Percentiles rank a stretch among this genome's conserved stretches.
Evolutionary conservation across 2,329 filamentous ascomycete species (phyloP).

Genomic region (Pseudocercospora musae): DNA sequence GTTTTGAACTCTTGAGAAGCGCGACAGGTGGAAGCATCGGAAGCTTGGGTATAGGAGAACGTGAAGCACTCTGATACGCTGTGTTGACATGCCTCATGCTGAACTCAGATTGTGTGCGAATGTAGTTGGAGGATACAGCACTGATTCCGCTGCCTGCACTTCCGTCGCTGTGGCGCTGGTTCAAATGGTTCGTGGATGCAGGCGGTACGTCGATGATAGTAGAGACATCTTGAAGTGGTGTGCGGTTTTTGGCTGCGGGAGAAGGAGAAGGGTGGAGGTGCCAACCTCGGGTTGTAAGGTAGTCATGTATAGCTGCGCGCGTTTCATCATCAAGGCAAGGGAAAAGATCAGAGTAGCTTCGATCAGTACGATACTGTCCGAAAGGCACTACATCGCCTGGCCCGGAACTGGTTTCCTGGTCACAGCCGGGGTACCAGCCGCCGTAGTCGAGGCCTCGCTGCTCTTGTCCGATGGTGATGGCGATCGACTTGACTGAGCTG

Average conservation of each 20-base stretch:
- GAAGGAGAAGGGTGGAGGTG: conserved; percentile 17
- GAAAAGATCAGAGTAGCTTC: conserved; percentile 18
- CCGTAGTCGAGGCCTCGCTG: conserved; percentile 16
- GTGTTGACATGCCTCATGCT: conserved; percentile 6
- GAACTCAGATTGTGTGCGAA: neutral
- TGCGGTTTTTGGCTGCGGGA: conserved; percentile 16
- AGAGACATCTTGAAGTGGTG: conserved; percentile 1
- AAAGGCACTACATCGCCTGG: conserved; percentile 38
- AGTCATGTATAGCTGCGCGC: conserved; percentile 21
- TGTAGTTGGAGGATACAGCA: neutral
- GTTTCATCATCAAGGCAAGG: conserved; percentile 25
- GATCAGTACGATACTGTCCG: conserved; percentile 7
- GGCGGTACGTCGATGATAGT: neutral
- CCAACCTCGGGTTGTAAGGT: conserved; percentile 19
- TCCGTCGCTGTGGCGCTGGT: neutral
- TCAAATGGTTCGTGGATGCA: neutral
- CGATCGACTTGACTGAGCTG: conserved; percentile 17
- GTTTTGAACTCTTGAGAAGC: neutral
- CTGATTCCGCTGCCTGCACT: neutral
- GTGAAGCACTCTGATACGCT: neutral
- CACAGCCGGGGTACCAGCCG: conserved; percentile 31
- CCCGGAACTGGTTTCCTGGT: conserved; percentile 48
- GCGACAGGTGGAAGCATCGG: neutral
- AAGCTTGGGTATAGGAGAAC: neutral
- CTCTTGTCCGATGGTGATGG: conserved; percentile 14